Evolutionary conservation across 768 basidiomycete species (phyloP).

Genomic region (Pulveroboletus sp.): DNA sequence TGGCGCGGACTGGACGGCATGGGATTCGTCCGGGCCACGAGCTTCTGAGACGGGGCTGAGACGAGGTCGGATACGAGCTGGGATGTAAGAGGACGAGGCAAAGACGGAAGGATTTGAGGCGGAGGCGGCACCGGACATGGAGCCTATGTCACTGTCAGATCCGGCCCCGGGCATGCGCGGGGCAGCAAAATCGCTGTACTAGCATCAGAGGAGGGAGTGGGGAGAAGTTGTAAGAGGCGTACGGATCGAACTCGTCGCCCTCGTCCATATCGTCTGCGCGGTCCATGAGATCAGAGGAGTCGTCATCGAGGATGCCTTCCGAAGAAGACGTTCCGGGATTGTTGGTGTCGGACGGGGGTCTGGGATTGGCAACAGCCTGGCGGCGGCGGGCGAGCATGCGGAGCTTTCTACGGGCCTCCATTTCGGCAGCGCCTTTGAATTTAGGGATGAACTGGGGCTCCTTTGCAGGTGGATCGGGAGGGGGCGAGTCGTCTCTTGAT

Average conservation of each 20-base stretch:
- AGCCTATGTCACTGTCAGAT: slow-evolving; percentile 61
- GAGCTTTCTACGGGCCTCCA: slow-evolving; percentile 67
- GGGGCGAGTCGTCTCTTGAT: slow-evolving; percentile 11
- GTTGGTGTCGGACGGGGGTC: slow-evolving; percentile 21
- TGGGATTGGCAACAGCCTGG: slow-evolving; percentile 29
- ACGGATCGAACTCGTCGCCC: slow-evolving; percentile 80
- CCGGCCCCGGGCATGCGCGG: slow-evolving; percentile 45
- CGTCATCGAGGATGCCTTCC: slow-evolving; percentile 45
- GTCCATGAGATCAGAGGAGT: slow-evolving; percentile 50
- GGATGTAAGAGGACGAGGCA: slow-evolving; percentile 43
- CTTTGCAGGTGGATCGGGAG: slow-evolving; percentile 41
- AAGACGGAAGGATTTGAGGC: slow-evolving; percentile 52
- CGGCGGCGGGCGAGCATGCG: slow-evolving; percentile 61
- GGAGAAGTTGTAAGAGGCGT: slow-evolving; percentile 28
- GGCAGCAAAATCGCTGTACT: slow-evolving; percentile 61
- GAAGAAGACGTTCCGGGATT: slow-evolving; percentile 48
- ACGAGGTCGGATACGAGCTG: slow-evolving; percentile 40
- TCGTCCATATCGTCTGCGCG: slow-evolving; percentile 54
- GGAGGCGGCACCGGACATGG: slow-evolving; percentile 53
- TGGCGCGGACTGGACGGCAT: slow-evolving; percentile 20
- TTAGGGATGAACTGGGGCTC: slow-evolving; percentile 65
- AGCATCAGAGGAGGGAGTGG: neutral
- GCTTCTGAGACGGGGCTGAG: slow-evolving; percentile 65
- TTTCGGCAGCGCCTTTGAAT: slow-evolving; percentile 82
- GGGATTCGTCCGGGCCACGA: slow-evolving; percentile 29